Percentiles rank a stretch among this genome's conserved stretches.
Evolutionary conservation across 495 filamentous ascomycete species (phyloP).

Genomic region (Astrothelium subdiscretum): DNA sequence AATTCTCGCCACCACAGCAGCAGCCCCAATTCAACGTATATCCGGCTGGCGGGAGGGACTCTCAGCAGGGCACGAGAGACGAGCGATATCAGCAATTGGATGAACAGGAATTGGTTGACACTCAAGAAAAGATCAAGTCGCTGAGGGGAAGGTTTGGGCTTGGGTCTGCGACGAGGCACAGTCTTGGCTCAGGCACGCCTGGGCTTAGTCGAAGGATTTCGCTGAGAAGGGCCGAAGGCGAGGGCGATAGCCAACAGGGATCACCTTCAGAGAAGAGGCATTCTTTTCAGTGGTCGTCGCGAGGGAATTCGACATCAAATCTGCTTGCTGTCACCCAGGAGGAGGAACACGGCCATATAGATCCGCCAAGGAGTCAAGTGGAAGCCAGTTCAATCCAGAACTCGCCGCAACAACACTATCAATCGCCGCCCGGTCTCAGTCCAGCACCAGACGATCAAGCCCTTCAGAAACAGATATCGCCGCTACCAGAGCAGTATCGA

Average conservation of each 20-base stretch:
- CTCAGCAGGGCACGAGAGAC: not conserved
- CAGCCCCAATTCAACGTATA: not conserved
- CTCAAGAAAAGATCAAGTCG: not conserved
- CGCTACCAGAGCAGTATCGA: not conserved
- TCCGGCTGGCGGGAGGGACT: not conserved
- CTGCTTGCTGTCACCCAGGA: not conserved
- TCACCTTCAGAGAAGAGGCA: not conserved
- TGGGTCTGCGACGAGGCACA: not conserved
- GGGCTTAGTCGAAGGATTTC: not conserved
- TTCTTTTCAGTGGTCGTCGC: not conserved
- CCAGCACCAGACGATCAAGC: not conserved
- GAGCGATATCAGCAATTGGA: not conserved
- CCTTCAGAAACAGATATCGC: not conserved
- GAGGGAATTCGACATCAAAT: not conserved
- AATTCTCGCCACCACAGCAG: not conserved
- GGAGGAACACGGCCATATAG: not conserved
- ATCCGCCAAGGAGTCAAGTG: not conserved
- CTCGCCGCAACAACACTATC: not conserved
- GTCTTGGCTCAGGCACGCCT: not conserved
- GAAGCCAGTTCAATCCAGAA: not conserved
- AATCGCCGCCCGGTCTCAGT: not conserved
- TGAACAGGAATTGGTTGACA: not conserved
- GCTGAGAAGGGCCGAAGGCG: not conserved
- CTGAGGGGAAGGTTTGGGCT: not conserved
- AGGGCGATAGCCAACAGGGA: not conserved